These are phyloP conservation scores for Entophlyctis helioformis DNA, from an alignment of 192 early-diverging fungal species.

Conservation along the genomic window DNA sequence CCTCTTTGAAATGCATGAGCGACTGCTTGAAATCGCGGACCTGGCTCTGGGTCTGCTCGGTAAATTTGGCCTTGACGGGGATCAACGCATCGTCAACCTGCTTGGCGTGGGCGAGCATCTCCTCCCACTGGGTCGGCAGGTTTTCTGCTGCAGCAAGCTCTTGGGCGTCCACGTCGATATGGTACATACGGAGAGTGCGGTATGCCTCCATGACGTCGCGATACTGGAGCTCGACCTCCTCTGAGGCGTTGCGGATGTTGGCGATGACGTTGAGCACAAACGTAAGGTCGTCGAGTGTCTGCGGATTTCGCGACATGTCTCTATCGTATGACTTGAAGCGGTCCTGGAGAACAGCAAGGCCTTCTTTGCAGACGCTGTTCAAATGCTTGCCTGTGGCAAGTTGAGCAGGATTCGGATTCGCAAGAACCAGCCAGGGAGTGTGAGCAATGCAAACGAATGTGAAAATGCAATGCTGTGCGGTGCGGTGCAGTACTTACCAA, in stretches of 20 bases:
- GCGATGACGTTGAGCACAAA: conserved; percentile 49
- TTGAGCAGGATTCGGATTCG: background rate
- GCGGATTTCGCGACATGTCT: conserved; percentile 30
- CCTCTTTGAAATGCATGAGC: conserved; percentile 38
- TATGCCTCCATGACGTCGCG: conserved; percentile 43
- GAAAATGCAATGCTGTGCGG: too few species aligned
- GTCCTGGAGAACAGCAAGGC: conserved; percentile 16
- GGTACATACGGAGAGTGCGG: conserved; percentile 39
- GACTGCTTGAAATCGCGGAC: conserved; percentile 36
- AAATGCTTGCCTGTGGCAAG: conserved; percentile 34
- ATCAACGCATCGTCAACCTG: conserved; percentile 38
- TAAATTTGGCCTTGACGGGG: conserved; percentile 50
- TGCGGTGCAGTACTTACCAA: conserved; percentile 21
- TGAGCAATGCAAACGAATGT: background rate
- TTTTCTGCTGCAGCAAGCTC: conserved; percentile 26
- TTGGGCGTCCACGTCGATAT: conserved; percentile 23
- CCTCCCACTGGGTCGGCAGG: conserved; percentile 33
- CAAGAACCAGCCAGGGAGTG: too few species aligned
- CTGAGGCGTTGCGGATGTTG: conserved; percentile 36
- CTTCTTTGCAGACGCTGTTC: conserved; percentile 33
- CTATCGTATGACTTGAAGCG: conserved; percentile 31
- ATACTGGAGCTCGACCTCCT: conserved; percentile 44
- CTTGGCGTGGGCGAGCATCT: conserved; percentile 31
- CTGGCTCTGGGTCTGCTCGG: conserved; percentile 38
- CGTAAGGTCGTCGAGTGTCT: conserved; percentile 45